These are phyloP conservation scores for Pichia cactophila DNA, from an alignment of 1,139 yeast species.

Conservation along the genomic window DNA sequence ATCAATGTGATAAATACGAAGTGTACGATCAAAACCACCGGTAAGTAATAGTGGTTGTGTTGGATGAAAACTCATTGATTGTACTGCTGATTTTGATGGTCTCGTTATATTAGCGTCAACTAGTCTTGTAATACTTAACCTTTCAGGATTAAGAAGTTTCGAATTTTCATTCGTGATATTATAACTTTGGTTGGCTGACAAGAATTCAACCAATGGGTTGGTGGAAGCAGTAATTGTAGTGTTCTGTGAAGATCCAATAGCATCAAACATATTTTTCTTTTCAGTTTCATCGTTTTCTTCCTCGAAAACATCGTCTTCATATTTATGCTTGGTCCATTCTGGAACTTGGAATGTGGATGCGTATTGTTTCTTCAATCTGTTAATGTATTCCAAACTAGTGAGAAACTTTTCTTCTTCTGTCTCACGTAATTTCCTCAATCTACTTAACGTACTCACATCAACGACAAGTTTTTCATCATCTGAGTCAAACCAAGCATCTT, in stretches of 20 bases:
- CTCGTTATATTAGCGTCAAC: conserved; percentile 78
- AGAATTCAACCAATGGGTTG: conserved; percentile 51
- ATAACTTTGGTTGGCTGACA: conserved; percentile 53
- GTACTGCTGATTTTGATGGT: conserved; percentile 71
- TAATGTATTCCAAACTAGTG: conserved; percentile 59
- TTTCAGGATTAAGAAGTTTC: conserved; percentile 61
- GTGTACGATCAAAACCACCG: conserved; percentile 87
- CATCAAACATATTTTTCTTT: conserved; percentile 29
- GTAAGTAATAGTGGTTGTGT: conserved; percentile 76
- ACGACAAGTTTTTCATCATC: conserved; percentile 75
- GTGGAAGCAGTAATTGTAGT: conserved; percentile 36
- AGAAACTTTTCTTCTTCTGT: conserved; percentile 52
- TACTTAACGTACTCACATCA: conserved; percentile 53
- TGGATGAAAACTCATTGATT: conserved; percentile 77
- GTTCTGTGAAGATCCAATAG: conserved; percentile 28
- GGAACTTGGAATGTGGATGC: conserved; percentile 87
- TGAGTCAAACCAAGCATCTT: conserved; percentile 80
- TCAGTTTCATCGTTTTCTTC: conserved; percentile 24
- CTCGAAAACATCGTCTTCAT: conserved; percentile 26
- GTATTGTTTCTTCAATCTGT: conserved; percentile 74
- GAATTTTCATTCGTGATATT: conserved; percentile 36
- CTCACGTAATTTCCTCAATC: conserved; percentile 64
- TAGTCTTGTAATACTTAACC: conserved; percentile 66
- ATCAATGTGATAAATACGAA: conserved; percentile 83
- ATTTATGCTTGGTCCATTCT: conserved; percentile 55